Percentiles rank a stretch among this genome's conserved stretches.
Conservation (phyloP, 768 basidiomycete species). For the Rhizopogon vinicolor region DNA sequence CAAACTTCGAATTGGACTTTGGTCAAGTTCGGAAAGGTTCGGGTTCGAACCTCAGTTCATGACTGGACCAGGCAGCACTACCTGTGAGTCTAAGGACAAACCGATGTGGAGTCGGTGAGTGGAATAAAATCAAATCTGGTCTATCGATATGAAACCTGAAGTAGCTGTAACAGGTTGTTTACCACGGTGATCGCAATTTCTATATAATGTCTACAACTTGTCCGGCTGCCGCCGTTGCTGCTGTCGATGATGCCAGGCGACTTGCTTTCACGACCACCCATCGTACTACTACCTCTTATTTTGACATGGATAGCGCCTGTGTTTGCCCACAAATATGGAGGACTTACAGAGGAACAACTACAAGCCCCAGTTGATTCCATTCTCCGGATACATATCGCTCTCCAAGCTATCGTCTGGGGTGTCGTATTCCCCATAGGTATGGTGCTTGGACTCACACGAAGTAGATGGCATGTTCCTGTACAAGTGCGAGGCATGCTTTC, state of each 20-base stretch:
- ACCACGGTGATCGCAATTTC: too few relatives aligned
- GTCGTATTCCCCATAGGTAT: conserved; percentile 82
- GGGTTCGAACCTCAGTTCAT: too few relatives aligned
- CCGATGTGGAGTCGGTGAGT: too few relatives aligned
- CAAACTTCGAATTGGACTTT: too few relatives aligned
- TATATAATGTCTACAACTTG: too few relatives aligned
- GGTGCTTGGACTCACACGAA: conserved; percentile 71
- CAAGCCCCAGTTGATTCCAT: conserved; percentile 69
- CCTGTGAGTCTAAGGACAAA: too few relatives aligned
- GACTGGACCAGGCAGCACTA: too few relatives aligned
- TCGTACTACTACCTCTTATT: background rate
- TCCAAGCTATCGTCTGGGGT: conserved; percentile 83
- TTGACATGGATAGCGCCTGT: background rate
- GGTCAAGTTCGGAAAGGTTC: too few relatives aligned
- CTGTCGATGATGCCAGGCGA: background rate
- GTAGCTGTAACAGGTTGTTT: too few relatives aligned
- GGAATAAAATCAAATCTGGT: too few relatives aligned
- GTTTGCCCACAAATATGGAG: conserved; percentile 56
- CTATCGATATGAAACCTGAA: too few relatives aligned
- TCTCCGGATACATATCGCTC: conserved; percentile 76
- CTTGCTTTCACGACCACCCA: background rate
- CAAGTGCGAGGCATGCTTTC: conserved; percentile 46
- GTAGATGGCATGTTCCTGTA: conserved; percentile 87
- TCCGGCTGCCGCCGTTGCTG: background rate
- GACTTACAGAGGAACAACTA: conserved; percentile 56